Percentiles rank a stretch among this genome's conserved stretches.
Conservation (phyloP, 345 rosid species). For the Tarenaya hassleriana region DNA sequence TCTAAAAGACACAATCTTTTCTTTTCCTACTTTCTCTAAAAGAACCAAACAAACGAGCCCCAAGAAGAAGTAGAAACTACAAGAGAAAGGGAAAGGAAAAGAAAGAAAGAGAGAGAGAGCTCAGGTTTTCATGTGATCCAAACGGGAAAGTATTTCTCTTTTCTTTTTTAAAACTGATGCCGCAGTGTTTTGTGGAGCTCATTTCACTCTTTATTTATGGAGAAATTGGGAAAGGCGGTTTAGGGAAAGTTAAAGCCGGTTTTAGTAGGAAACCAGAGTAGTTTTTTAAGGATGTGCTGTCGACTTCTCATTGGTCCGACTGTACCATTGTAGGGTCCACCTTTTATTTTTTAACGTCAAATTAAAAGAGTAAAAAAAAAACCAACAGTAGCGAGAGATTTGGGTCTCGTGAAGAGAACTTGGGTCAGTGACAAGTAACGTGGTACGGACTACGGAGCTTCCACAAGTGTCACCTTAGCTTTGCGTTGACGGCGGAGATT, state of each 20-base stretch:
- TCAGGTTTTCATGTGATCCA: conserved; percentile 29
- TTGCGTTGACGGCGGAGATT: conserved; percentile 14
- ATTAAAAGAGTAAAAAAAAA: background rate
- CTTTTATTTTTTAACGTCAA: background rate
- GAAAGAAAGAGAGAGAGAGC: conserved; percentile 6
- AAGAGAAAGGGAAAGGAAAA: conserved; percentile 21
- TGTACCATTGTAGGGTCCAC: background rate
- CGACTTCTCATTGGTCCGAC: background rate
- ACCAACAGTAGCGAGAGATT: background rate
- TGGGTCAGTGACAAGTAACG: too few species aligned
- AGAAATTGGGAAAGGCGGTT: conserved; percentile 27
- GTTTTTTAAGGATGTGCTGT: conserved; percentile 1
- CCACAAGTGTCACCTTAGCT: conserved; percentile 8
- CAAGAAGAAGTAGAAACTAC: conserved; percentile 19
- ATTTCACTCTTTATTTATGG: conserved; percentile 27
- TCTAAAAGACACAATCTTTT: background rate
- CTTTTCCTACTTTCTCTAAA: conserved; percentile 21
- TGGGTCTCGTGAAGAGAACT: background rate
- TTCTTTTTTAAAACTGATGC: conserved; percentile 8
- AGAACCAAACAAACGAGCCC: conserved; percentile 36
- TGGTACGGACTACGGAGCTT: conserved; percentile 2
- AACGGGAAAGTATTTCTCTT: conserved; percentile 29
- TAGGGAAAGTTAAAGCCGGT: conserved; percentile 28
- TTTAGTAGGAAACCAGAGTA: conserved; percentile 1
- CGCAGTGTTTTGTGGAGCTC: conserved; percentile 21